phyloP scores from a whole-genome alignment of 495 filamentous ascomycete genomes.

The Penicillium robsamsonii region DNA sequence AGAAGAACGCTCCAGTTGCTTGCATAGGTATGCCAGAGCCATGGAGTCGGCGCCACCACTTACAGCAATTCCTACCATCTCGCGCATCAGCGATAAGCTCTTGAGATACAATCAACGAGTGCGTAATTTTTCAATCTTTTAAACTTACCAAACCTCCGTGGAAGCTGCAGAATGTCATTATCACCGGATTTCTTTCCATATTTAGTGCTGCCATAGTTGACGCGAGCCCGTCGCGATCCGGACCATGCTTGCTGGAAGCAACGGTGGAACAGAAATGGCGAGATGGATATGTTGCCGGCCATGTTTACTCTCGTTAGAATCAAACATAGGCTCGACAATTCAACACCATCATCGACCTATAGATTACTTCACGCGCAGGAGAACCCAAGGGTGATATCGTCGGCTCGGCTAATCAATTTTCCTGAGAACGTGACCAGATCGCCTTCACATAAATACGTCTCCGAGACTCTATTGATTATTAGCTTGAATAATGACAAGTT shows the following conservation, averaged over 20 bases:
- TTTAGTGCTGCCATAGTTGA: constrained; percentile 6
- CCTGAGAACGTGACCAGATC: background rate
- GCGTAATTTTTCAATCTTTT: background rate
- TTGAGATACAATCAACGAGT: constrained; percentile 14
- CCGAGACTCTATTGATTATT: background rate
- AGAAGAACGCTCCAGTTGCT: constrained; percentile 34
- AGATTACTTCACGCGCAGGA: background rate
- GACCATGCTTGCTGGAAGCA: constrained; percentile 15
- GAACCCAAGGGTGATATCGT: background rate
- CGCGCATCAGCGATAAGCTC: constrained; percentile 6
- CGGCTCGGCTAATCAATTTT: constrained; percentile 6
- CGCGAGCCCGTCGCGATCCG: constrained; percentile 10
- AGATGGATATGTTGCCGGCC: constrained; percentile 11
- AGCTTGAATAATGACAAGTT: background rate
- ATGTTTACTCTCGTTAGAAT: constrained; percentile 1
- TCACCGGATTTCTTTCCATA: constrained; percentile 2
- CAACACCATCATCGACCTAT: background rate
- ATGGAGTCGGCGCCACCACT: constrained; percentile 97
- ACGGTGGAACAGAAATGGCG: constrained; percentile 9
- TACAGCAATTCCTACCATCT: constrained; percentile 66
- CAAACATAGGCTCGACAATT: background rate
- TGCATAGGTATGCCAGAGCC: constrained; percentile 79
- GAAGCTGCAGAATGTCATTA: constrained; percentile 5
- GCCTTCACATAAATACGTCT: background rate
- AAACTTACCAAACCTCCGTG: constrained; percentile 9